These are phyloP conservation scores for Pseudomonodictys pantanalensis DNA, from an alignment of 495 filamentous ascomycete species.

Conservation along the genomic window DNA sequence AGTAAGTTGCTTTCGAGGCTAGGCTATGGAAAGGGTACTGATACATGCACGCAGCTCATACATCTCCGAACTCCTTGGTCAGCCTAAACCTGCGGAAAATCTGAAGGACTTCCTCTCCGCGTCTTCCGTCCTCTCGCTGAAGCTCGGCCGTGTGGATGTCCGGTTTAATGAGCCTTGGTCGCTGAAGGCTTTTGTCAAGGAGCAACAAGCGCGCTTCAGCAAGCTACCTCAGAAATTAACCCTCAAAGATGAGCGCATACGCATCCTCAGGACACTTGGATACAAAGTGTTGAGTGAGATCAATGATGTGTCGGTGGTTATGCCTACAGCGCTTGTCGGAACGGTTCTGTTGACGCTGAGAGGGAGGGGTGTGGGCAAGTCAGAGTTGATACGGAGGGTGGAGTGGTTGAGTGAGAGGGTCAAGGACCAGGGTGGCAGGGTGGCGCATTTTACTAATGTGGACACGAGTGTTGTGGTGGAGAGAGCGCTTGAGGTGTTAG, in stretches of 20 bases:
- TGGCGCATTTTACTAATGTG: constrained; percentile 84
- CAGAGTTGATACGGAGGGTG: constrained; percentile 79
- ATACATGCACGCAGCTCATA: constrained; percentile 58
- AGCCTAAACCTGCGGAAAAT: constrained; percentile 93
- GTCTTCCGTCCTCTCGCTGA: constrained; percentile 82
- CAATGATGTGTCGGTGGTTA: constrained; percentile 92
- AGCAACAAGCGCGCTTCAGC: constrained; percentile 59
- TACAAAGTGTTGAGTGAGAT: constrained; percentile 92
- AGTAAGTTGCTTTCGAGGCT: constrained; percentile 45
- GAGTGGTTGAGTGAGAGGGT: constrained; percentile 87
- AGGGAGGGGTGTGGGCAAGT: constrained; percentile 85
- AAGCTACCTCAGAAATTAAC: constrained; percentile 31
- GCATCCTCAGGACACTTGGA: constrained; percentile 77
- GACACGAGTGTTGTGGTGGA: constrained; percentile 80
- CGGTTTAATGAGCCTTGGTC: constrained; percentile 96
- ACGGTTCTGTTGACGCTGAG: constrained; percentile 89
- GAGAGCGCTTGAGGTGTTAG: constrained; percentile 85
- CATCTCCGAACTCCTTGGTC: constrained; percentile 86
- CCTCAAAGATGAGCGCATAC: constrained; percentile 48
- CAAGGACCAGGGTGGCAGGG: constrained; percentile 78
- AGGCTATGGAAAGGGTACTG: constrained; percentile 13
- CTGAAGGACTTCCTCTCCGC: constrained; percentile 81
- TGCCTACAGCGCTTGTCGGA: constrained; percentile 94
- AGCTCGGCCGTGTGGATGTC: constrained; percentile 88
- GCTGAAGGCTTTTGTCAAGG: constrained; percentile 70